These are phyloP conservation scores for Coemansia sp. DNA, from an alignment of 192 early-diverging fungal genomes.

Conservation along the genomic window DNA sequence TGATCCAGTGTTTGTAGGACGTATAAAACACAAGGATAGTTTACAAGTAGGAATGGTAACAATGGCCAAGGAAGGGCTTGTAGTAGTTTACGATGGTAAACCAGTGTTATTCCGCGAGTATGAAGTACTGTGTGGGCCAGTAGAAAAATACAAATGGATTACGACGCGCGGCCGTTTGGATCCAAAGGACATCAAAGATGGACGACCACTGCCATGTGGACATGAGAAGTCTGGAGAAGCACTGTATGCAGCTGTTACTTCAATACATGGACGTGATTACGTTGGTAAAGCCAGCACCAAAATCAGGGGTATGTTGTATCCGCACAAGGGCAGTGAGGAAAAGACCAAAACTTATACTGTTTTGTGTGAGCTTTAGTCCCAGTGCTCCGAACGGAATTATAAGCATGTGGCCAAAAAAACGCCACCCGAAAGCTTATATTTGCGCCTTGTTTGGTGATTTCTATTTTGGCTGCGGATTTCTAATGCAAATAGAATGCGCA, in stretches of 20 bases:
- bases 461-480: too few relatives aligned
- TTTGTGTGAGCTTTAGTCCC: slow-evolving; percentile 42
- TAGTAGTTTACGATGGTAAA: slow-evolving; percentile 33
- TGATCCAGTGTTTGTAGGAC: slow-evolving; percentile 33
- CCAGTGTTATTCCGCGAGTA: slow-evolving; percentile 33
- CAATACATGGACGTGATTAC: slow-evolving; percentile 41
- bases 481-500: background rate
- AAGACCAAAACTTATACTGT: slow-evolving; percentile 54
- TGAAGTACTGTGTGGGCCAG: slow-evolving; percentile 35
- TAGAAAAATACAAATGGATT: slow-evolving; percentile 18
- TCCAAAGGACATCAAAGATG: slow-evolving; percentile 9
- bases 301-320: slow-evolving; percentile 44
- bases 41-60: slow-evolving; percentile 40
- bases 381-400: too few relatives aligned
- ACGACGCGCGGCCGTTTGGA: slow-evolving; percentile 15
- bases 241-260: slow-evolving; percentile 54
- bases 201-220: slow-evolving; percentile 45
- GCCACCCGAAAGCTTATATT: too few relatives aligned
- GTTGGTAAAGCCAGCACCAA: slow-evolving; percentile 47
- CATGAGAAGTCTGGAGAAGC: slow-evolving; percentile 54
- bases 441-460: too few relatives aligned
- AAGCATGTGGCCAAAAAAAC: too few relatives aligned
- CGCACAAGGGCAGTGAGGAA: slow-evolving; percentile 56
- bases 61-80: slow-evolving; percentile 34
- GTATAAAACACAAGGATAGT: slow-evolving; percentile 27